Evolutionary conservation across 2,329 filamentous ascomycete genomes (phyloP).

Genomic region (Coniella lustricola): DNA sequence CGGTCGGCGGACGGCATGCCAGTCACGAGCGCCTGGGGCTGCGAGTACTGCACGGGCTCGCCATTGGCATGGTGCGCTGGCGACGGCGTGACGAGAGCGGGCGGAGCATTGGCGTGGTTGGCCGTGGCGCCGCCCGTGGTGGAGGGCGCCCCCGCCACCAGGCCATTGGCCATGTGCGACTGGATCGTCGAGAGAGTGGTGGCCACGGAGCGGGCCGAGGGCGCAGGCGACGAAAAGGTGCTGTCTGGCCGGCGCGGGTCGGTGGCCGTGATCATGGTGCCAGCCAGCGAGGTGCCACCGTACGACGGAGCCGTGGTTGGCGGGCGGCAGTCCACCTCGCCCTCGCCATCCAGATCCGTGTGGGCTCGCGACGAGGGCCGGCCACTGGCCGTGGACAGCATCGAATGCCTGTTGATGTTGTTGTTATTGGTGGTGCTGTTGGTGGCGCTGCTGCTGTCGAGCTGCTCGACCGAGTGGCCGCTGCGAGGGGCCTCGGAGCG

Average conservation of each 20-base stretch:
- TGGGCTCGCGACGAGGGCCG: not conserved
- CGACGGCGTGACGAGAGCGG: constrained; percentile 42
- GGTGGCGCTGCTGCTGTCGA: no score
- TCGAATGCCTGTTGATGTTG: constrained; percentile 11
- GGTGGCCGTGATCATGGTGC: constrained; percentile 64
- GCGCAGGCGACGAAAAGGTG: constrained; percentile 77
- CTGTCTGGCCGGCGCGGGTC: constrained; percentile 63
- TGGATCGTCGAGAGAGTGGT: constrained; percentile 84
- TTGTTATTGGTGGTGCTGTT: no score
- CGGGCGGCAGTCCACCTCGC: constrained; percentile 27
- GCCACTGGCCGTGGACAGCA: constrained; percentile 10
- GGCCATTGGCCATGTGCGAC: constrained; percentile 56
- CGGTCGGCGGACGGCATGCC: constrained; percentile 52
- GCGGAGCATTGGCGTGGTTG: constrained; percentile 27
- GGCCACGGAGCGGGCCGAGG: constrained; percentile 71
- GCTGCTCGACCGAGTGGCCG: constrained; percentile 14
- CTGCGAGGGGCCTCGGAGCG: constrained; percentile 6
- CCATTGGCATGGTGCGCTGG: constrained; percentile 22
- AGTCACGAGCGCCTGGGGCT: constrained; percentile 58
- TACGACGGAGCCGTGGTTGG: constrained; percentile 75
- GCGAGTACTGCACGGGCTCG: constrained; percentile 54
- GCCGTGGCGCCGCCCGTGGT: constrained; percentile 23
- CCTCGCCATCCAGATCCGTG: not conserved
- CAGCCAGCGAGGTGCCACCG: constrained; percentile 56
- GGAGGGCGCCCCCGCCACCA: constrained; percentile 28